Evolutionary conservation across 2,329 filamentous ascomycete genomes (phyloP).

Genomic region (Botrytis byssoidea): DNA sequence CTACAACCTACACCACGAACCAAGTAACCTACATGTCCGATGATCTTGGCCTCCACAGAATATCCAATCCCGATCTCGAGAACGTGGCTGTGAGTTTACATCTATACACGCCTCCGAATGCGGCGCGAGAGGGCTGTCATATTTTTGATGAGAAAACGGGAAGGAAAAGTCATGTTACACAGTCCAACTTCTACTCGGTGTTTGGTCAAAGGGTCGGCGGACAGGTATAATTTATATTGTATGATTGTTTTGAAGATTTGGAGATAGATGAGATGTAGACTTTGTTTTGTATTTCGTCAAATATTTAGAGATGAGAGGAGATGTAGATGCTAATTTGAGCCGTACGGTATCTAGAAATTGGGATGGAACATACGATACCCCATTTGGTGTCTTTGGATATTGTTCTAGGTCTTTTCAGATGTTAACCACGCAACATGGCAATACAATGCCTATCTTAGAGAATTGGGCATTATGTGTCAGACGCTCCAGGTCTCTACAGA

Average conservation of each 20-base stretch:
- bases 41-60: conserved; percentile 79
- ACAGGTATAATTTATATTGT: background rate
- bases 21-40: conserved; percentile 90
- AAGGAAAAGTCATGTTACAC: conserved; percentile 66
- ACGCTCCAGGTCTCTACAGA: background rate
- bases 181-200: conserved; percentile 69
- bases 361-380: background rate
- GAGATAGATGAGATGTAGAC: background rate
- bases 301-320: background rate
- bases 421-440: background rate
- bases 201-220: conserved; percentile 44
- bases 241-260: background rate
- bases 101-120: conserved; percentile 86
- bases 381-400: background rate
- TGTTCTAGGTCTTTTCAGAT: background rate
- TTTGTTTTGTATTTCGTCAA: background rate
- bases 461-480: background rate
- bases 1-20: conserved; percentile 67
- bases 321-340: background rate
- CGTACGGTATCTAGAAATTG: background rate
- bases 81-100: conserved; percentile 84
- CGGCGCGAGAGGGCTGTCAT: conserved; percentile 76
- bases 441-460: background rate
- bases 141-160: conserved; percentile 79
- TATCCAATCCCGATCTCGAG: conserved; percentile 69